Conservation (phyloP, 2,329 filamentous ascomycete species). For the Tolypocladium amazonense region DNA sequence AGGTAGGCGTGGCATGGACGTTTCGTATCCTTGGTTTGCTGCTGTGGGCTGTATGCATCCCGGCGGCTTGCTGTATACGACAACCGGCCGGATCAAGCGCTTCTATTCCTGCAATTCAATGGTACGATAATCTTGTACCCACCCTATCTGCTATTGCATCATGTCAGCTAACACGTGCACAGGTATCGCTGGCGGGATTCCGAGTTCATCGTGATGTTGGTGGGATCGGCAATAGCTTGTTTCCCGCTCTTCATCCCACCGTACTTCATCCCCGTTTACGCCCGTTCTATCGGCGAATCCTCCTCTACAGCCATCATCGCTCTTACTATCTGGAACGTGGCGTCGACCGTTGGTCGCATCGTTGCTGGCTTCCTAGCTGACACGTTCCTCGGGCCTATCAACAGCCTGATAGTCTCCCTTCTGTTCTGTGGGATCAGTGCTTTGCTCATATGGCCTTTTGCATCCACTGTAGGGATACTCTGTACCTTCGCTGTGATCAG, state of each 20-base stretch:
- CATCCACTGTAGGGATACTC: slow-evolving; percentile 11
- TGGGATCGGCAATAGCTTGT: slow-evolving; percentile 11
- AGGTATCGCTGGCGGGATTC: slow-evolving; percentile 14
- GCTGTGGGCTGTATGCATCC: slow-evolving; percentile 16
- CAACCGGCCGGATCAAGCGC: slow-evolving; percentile 4
- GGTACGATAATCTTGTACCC: slow-evolving; percentile 4
- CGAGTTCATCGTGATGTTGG: slow-evolving; percentile 12
- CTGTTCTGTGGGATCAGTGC: slow-evolving; percentile 13
- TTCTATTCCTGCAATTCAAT: slow-evolving; percentile 11
- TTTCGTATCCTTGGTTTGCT: slow-evolving; percentile 15
- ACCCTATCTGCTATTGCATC: neutral
- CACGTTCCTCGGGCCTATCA: slow-evolving; percentile 13
- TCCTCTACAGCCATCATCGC: slow-evolving; percentile 9
- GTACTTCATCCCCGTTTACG: slow-evolving; percentile 17
- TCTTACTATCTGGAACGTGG: slow-evolving; percentile 15
- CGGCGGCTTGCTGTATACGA: slow-evolving; percentile 12
- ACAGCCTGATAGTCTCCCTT: slow-evolving; percentile 14
- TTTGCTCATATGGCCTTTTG: slow-evolving; percentile 15
- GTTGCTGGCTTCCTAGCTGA: slow-evolving; percentile 15
- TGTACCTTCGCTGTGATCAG: slow-evolving; percentile 14
- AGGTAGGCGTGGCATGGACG: slow-evolving; percentile 14
- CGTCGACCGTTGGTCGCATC: slow-evolving; percentile 14
- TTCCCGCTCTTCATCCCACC: slow-evolving; percentile 17
- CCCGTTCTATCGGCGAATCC: slow-evolving; percentile 11
- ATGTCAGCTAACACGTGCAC: neutral